Percentiles rank a stretch among this genome's conserved stretches.
phyloP scores from a whole-genome alignment of 2,329 filamentous ascomycete genomes.

The Bipolaris victoriae region DNA sequence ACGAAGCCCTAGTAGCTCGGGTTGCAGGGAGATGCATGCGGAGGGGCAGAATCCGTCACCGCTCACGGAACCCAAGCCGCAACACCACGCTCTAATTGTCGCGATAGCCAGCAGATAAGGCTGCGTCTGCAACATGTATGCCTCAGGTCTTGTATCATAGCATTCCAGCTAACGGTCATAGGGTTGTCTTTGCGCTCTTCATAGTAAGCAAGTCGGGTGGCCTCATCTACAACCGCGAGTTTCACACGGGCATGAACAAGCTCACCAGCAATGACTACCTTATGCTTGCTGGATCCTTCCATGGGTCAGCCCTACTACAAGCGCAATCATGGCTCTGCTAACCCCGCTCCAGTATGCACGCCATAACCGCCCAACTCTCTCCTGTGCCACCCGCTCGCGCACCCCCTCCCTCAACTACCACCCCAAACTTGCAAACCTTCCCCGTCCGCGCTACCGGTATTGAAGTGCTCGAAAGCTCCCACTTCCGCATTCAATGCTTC shows the following conservation, averaged over 20 bases:
- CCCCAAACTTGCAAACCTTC: slow-evolving; percentile 45
- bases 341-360: slow-evolving; percentile 60
- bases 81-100: slow-evolving; percentile 13
- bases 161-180: slow-evolving; percentile 49
- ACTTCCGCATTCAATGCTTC: slow-evolving; percentile 96
- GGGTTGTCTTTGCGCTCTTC: slow-evolving; percentile 93
- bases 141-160: not conserved
- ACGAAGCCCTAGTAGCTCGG: slow-evolving; percentile 14
- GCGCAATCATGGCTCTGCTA: slow-evolving; percentile 4
- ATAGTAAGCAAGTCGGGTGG: slow-evolving; percentile 99
- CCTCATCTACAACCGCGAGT: slow-evolving; percentile 93
- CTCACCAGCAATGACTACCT: slow-evolving; percentile 96
- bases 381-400: slow-evolving; percentile 35
- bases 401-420: slow-evolving; percentile 30
- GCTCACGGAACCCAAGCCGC: slow-evolving; percentile 11
- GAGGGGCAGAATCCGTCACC: slow-evolving; percentile 26
- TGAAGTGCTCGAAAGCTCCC: slow-evolving; percentile 90
- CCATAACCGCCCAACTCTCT: slow-evolving; percentile 60
- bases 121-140: slow-evolving; percentile 23
- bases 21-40: slow-evolving; percentile 13
- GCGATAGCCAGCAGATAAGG: slow-evolving; percentile 5
- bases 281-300: slow-evolving; percentile 95
- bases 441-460: slow-evolving; percentile 69
- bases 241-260: slow-evolving; percentile 84
- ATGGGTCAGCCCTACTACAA: slow-evolving; percentile 67